Evolutionary conservation across 2,329 filamentous ascomycete species (phyloP).

Genomic region (Ophiostoma quercus): DNA sequence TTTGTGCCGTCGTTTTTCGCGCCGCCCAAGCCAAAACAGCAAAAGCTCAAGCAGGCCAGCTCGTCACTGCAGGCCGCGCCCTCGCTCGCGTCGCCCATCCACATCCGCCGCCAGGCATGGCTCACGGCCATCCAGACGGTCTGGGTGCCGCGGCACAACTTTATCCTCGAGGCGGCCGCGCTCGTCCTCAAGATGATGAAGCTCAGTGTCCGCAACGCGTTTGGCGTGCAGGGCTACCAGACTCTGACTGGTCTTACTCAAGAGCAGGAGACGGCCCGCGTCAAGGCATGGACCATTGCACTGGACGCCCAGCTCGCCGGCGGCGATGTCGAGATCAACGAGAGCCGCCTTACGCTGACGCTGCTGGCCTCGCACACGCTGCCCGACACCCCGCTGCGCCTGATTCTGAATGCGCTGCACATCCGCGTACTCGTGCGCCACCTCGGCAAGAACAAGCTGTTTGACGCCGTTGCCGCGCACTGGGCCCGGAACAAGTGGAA

Average conservation of each 20-base stretch:
- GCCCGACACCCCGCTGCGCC: constrained; percentile 70
- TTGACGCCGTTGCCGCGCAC: constrained; percentile 65
- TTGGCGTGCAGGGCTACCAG: constrained; percentile 73
- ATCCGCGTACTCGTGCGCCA: constrained; percentile 86
- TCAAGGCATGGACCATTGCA: constrained; percentile 90
- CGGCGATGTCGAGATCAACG: constrained; percentile 84
- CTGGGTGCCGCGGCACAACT: constrained; percentile 82
- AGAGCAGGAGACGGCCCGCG: constrained; percentile 77
- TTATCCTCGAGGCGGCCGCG: constrained; percentile 78
- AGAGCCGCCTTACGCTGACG: constrained; percentile 77
- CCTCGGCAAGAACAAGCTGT: constrained; percentile 58
- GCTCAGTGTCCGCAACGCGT: constrained; percentile 69
- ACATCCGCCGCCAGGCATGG: constrained; percentile 85
- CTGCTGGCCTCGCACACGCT: constrained; percentile 83
- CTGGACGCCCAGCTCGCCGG: constrained; percentile 89
- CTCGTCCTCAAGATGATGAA: constrained; percentile 75
- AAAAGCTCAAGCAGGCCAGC: constrained; percentile 36
- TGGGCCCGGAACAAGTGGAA: constrained; percentile 76
- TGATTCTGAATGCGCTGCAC: constrained; percentile 91
- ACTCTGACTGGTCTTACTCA: constrained; percentile 72
- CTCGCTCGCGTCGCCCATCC: constrained; percentile 73
- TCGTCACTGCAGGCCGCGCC: constrained; percentile 50
- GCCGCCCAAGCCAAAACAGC: constrained; percentile 49
- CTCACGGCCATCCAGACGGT: constrained; percentile 88
- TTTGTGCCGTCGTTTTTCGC: constrained; percentile 51